phyloP scores from a whole-genome alignment of 306 rosid species.

The Trichosanthes cucumerina region DNA sequence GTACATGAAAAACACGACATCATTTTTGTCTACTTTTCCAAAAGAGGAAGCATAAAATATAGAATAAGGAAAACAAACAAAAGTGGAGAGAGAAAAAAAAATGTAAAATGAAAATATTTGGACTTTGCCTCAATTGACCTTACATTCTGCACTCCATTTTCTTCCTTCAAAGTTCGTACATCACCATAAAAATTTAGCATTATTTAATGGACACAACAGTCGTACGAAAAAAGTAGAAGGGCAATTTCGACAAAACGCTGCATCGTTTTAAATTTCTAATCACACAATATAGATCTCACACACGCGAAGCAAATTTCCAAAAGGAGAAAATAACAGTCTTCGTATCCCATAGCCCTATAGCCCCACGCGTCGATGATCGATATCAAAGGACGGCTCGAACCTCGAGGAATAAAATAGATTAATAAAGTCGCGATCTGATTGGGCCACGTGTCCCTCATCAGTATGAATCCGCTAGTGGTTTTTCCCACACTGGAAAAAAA shows the following conservation, averaged over 20 bases:
- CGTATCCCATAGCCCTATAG: constrained; percentile 6
- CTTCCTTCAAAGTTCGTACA: too few relatives aligned
- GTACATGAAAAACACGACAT: not conserved
- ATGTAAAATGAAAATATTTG: too few relatives aligned
- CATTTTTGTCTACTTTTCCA: not conserved
- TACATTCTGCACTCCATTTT: too few relatives aligned
- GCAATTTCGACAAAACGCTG: not conserved
- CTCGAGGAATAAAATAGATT: not conserved
- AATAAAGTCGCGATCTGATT: constrained; percentile 14
- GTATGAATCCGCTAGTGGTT: constrained; percentile 26
- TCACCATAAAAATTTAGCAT: not conserved
- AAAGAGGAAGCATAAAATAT: not conserved
- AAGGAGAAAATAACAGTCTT: constrained; percentile 4
- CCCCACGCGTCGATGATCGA: constrained; percentile 57
- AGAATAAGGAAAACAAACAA: not conserved
- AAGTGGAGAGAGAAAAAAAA: not conserved
- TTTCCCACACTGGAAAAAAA: not conserved
- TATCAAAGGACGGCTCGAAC: constrained; percentile 22
- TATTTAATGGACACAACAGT: not conserved
- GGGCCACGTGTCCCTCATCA: constrained; percentile 31
- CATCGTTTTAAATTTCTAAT: not conserved
- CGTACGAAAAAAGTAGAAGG: not conserved
- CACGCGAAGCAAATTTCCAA: not conserved
- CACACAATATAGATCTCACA: not conserved
- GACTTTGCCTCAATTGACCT: too few relatives aligned